These are phyloP conservation scores for Ceratobasidium sp. DNA, from an alignment of 1,284 basidiomycete genomes.

Conservation along the genomic window DNA sequence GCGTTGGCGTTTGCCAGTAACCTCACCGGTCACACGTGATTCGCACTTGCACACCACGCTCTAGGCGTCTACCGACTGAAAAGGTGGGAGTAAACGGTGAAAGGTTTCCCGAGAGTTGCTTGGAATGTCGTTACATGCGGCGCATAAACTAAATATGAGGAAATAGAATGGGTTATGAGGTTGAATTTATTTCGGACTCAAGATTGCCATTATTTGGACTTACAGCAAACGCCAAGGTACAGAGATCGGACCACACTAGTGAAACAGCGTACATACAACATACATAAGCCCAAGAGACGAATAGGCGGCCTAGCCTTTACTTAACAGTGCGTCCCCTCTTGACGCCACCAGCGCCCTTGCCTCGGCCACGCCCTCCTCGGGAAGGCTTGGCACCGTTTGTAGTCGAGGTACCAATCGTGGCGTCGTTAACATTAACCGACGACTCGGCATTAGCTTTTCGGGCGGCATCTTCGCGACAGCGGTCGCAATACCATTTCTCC, in stretches of 20 bases:
- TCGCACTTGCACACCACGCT: not conserved
- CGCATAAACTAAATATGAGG: not conserved
- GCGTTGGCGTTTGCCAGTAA: not conserved
- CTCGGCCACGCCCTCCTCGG: slow-evolving; percentile 40
- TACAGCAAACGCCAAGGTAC: slow-evolving; percentile 20
- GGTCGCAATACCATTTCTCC: slow-evolving; percentile 43
- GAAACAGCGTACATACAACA: slow-evolving; percentile 14
- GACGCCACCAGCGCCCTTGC: slow-evolving; percentile 38
- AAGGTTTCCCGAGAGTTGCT: not conserved
- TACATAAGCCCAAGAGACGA: not conserved
- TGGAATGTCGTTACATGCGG: not conserved
- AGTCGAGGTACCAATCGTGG: slow-evolving; percentile 1
- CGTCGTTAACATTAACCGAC: slow-evolving; percentile 1
- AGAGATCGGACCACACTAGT: not conserved
- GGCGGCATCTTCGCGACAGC: slow-evolving; percentile 30
- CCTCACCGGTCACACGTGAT: not conserved
- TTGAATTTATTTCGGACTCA: not conserved
- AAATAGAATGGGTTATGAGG: not conserved
- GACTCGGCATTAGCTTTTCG: slow-evolving; percentile 20
- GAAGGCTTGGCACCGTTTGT: slow-evolving; percentile 25
- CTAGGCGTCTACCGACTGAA: not conserved
- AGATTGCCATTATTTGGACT: not conserved
- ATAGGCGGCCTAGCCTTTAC: not conserved
- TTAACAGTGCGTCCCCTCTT: slow-evolving; percentile 38
- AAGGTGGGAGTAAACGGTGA: not conserved